These are phyloP conservation scores for Wallacemonas sp. DNA, from an alignment of 208 protist species.

Conservation along the genomic window DNA sequence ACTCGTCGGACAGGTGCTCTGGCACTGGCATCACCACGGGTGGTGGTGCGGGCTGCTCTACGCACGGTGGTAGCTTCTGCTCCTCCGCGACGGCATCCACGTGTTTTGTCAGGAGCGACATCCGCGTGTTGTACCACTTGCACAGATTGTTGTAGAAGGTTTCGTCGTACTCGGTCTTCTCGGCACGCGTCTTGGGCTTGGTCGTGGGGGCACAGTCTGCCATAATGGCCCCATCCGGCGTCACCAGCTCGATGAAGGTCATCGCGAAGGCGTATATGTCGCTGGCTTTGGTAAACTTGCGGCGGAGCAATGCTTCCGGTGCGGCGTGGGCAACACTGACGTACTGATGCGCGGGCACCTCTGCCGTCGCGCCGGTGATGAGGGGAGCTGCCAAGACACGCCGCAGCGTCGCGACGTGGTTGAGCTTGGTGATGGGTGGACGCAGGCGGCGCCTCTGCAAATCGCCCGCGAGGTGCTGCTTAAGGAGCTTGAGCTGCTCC, in stretches of 20 bases:
- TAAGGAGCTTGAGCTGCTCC: constrained; percentile 28
- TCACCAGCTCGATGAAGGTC: constrained; percentile 80
- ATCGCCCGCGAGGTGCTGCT: constrained; percentile 20
- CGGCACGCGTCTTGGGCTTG: constrained; percentile 29
- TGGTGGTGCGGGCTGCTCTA: constrained; percentile 19
- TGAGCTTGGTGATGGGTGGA: constrained; percentile 35
- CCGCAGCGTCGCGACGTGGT: constrained; percentile 31
- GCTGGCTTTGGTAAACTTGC: constrained; percentile 55
- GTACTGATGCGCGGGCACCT: constrained; percentile 43
- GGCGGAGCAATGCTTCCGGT: constrained; percentile 49
- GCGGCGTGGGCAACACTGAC: constrained; percentile 63
- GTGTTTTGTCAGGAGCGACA: constrained; percentile 20
- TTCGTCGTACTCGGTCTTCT: constrained; percentile 41
- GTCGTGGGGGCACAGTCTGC: constrained; percentile 37
- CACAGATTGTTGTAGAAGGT: constrained; percentile 34
- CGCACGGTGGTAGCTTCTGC: constrained; percentile 24
- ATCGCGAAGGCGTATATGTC: constrained; percentile 86
- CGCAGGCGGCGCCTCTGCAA: constrained; percentile 16
- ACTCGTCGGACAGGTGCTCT: constrained; percentile 61
- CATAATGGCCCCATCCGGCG: constrained; percentile 46
- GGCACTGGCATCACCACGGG: constrained; percentile 43
- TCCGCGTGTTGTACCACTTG: constrained; percentile 38
- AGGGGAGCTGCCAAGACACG: constrained; percentile 24
- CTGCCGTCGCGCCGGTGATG: background rate
- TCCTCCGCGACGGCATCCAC: constrained; percentile 25